Evolutionary conservation across 192 early-diverging fungal genomes (phyloP).

Genomic region (Podila clonocystis): DNA sequence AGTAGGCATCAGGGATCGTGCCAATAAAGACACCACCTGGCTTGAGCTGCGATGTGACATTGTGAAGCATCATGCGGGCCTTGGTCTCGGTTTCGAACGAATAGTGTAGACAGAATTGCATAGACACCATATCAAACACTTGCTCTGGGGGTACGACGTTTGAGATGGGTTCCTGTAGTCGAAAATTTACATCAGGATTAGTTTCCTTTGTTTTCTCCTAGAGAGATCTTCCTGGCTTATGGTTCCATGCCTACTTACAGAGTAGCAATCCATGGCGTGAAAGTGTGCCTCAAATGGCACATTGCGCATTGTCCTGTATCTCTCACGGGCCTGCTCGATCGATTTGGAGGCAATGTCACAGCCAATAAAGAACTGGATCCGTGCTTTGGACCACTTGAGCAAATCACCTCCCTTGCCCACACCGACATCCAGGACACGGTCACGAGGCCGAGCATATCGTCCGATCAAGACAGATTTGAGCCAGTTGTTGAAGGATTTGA

Average conservation of each 20-base stretch:
- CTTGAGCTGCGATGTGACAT: slow-evolving; percentile 75
- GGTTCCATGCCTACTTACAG: slow-evolving; percentile 37
- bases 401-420: slow-evolving; percentile 97
- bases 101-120: slow-evolving; percentile 98
- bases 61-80: slow-evolving; percentile 83
- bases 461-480: slow-evolving; percentile 89
- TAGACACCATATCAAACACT: slow-evolving; percentile 86
- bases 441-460: slow-evolving; percentile 58
- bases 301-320: slow-evolving; percentile 67
- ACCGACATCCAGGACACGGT: slow-evolving; percentile 86
- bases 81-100: slow-evolving; percentile 88
- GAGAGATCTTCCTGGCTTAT: not conserved
- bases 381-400: slow-evolving; percentile 78
- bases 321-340: slow-evolving; percentile 79
- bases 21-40: slow-evolving; percentile 88
- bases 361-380: slow-evolving; percentile 80
- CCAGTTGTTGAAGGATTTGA: slow-evolving; percentile 98
- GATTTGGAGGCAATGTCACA: slow-evolving; percentile 91
- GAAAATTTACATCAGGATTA: not conserved
- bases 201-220: not conserved
- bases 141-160: slow-evolving; percentile 60
- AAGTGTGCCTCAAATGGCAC: slow-evolving; percentile 79
- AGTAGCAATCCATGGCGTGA: slow-evolving; percentile 90
- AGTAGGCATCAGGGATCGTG: slow-evolving; percentile 93
- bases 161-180: slow-evolving; percentile 52